Base-by-base conservation (phyloP, 371 early-diverging fungal species). In the Globomyces sp. region DNA sequence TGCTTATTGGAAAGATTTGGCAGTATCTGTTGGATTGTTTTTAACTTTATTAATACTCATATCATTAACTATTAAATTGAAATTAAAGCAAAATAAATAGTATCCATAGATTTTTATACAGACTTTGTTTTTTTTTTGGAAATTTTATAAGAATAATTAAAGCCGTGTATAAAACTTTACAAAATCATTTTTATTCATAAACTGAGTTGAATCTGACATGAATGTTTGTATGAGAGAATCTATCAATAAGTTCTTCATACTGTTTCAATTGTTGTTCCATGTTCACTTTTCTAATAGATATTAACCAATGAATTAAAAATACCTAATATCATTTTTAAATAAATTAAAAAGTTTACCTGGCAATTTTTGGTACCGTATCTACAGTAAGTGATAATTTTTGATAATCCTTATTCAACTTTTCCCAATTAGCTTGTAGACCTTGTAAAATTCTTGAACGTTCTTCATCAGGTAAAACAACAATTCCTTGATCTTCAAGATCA, bases 1-100 rank as follows among this genome's bases (percentile, higher is more conserved):
- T 44, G 87, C 87, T 4, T 94, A 88, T 72, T 91, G 90, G 89
- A 82, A 82, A 2, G 91, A 96, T 76, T 84, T 93, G 39, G 48
- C 66, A 24, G 62, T 76, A 34, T 46, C 68, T 13, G 58, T 64
- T 8, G 65, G 68, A 1, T 9, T 76, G 2, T 49, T 66, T 45
- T 64, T 71, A 13, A 48, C 52, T 46, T 44, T 75, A 9, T 47
- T 75, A 49, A 57, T 65, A 9, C 5, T 69, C 11, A 63, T 71
- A 4, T 50, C 47, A 34, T 10, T 59, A 8, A 40, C 71, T 51
- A 50, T 69, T 9, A 65, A 45, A 24, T 70, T 41, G n/a, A 51
- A 48, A 24, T 45, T 70, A 13, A 40, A 43, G 41, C 66, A 70
- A 51, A 57, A 43, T 11, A 40, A 46, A 53, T 65, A 65, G 24